phyloP scores from a whole-genome alignment of 2,329 filamentous ascomycete genomes.

The Scytalidium lignicola region DNA sequence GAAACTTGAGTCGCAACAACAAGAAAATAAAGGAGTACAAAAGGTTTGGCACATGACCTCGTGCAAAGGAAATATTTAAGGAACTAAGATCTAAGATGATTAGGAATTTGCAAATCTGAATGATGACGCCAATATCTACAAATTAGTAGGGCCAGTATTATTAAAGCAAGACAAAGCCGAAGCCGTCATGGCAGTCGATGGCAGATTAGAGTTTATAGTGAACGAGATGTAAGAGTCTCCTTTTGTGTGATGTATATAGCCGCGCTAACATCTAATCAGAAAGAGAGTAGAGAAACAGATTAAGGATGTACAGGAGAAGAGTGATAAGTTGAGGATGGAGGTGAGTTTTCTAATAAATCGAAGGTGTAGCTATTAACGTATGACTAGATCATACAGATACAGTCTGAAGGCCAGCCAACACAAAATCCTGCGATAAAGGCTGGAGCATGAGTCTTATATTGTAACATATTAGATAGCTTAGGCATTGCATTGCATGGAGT shows the following conservation, averaged over 20 bases:
- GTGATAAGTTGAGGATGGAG: slow-evolving; percentile 60
- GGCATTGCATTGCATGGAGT: slow-evolving; percentile 18
- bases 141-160: slow-evolving; percentile 86
- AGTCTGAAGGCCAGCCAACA: slow-evolving; percentile 30
- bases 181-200: slow-evolving; percentile 85
- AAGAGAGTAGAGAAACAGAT: slow-evolving; percentile 64
- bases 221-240: slow-evolving; percentile 73
- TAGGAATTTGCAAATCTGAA: slow-evolving; percentile 79
- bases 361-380: background rate
- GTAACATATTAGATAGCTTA: slow-evolving; percentile 8
- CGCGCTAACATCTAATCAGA: slow-evolving; percentile 31
- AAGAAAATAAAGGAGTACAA: slow-evolving; percentile 86
- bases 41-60: slow-evolving; percentile 46
- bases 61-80: background rate
- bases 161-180: slow-evolving; percentile 92
- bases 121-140: slow-evolving; percentile 88
- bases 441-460: slow-evolving; percentile 13
- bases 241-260: background rate
- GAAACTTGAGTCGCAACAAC: slow-evolving; percentile 87
- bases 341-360: slow-evolving; percentile 34
- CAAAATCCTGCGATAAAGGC: slow-evolving; percentile 14
- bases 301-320: slow-evolving; percentile 56
- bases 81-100: slow-evolving; percentile 12
- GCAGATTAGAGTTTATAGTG: slow-evolving; percentile 84
- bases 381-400: slow-evolving; percentile 34